Percentiles rank a stretch among this genome's conserved stretches.
phyloP scores from a whole-genome alignment of 2,329 filamentous ascomycete species.

The Xylariaceae sp. region DNA sequence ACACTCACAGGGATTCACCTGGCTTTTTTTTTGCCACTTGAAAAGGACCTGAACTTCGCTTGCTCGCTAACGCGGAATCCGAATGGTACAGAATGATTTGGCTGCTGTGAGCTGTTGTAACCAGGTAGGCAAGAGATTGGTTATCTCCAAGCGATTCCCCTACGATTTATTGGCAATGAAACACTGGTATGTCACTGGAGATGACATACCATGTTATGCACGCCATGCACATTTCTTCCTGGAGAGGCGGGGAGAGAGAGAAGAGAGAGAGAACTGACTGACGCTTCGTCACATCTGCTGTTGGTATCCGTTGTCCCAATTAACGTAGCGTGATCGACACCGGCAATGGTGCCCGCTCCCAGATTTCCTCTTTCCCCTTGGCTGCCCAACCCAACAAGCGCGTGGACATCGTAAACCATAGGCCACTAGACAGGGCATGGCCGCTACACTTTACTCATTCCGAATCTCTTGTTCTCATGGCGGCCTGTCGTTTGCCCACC shows the following conservation, averaged over 20 bases:
- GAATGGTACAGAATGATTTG: background rate
- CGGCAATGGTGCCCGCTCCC: background rate
- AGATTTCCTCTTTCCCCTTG: background rate
- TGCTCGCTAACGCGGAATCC: background rate
- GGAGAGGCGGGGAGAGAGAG: too few relatives aligned
- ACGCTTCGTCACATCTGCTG: conserved; percentile 11
- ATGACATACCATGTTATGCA: background rate
- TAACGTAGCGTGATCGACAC: background rate
- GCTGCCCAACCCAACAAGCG: background rate
- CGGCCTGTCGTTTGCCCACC: conserved; percentile 1
- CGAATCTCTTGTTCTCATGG: background rate
- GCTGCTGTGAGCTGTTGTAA: background rate
- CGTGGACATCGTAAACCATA: background rate
- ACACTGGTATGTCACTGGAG: background rate
- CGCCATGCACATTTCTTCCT: background rate
- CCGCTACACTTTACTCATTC: background rate
- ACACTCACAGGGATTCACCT: conserved; percentile 9
- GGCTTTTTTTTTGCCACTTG: background rate
- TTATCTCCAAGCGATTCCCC: background rate
- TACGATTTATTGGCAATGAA: background rate
- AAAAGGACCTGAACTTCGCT: background rate
- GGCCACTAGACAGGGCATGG: background rate
- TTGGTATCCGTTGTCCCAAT: conserved; percentile 17
- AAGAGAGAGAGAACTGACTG: background rate
- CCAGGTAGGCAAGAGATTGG: background rate